Conservation (phyloP, 495 filamentous ascomycete species). For the Venustampulla echinocandica region DNA sequence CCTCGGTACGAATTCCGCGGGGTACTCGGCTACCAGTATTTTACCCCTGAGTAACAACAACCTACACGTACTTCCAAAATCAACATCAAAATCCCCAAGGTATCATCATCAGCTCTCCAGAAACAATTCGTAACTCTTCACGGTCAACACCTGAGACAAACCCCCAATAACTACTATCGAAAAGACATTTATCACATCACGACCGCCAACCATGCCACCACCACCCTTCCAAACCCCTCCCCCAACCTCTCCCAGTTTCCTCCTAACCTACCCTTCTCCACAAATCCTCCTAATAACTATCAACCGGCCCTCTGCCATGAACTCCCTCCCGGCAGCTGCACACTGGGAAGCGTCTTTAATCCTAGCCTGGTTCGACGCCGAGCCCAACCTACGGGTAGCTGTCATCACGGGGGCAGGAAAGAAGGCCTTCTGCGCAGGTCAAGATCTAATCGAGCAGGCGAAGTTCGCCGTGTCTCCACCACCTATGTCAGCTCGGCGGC, state of each 20-base stretch:
- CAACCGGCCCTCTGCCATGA: constrained; percentile 51
- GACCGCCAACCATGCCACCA: no score
- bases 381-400: constrained; percentile 47
- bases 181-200: no score
- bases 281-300: constrained; percentile 54
- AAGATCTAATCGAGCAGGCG: constrained; percentile 43
- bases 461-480: constrained; percentile 6
- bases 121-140: no score
- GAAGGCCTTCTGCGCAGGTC: constrained; percentile 51
- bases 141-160: no score
- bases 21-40: no score
- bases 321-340: constrained; percentile 42
- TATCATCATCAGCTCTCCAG: no score
- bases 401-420: constrained; percentile 44
- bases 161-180: no score
- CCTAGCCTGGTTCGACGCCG: constrained; percentile 51
- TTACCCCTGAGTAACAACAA: no score
- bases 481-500: constrained; percentile 1
- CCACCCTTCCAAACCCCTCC: background rate
- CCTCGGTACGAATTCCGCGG: no score
- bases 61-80: no score
- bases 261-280: constrained; percentile 45
- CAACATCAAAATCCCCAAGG: no score
- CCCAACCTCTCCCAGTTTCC: constrained; percentile 13
- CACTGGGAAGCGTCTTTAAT: constrained; percentile 43